These are phyloP conservation scores for Pleurotus giganteus DNA, from an alignment of 768 basidiomycete genomes.

Conservation along the genomic window DNA sequence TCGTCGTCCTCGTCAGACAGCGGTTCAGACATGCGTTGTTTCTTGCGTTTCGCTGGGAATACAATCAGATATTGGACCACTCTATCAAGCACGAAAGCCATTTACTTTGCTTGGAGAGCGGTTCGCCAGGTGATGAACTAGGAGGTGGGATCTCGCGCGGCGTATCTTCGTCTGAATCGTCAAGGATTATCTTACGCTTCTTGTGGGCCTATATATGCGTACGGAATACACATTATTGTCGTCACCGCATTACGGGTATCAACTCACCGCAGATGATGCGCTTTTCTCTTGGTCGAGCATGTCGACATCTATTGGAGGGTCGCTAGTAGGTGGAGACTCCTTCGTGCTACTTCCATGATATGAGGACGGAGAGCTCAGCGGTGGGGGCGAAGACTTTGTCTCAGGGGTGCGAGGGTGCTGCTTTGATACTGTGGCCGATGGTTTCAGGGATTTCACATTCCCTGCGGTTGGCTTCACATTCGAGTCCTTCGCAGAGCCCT, in stretches of 20 bases:
- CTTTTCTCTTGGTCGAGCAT: conserved; percentile 42
- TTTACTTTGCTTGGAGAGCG: conserved; percentile 28
- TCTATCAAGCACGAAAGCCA: not conserved
- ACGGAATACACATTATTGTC: not conserved
- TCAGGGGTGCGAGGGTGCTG: conserved; percentile 4
- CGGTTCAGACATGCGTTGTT: conserved; percentile 52
- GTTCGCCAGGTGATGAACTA: conserved; percentile 37
- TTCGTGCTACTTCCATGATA: conserved; percentile 44
- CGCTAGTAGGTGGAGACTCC: conserved; percentile 76
- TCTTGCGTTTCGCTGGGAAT: conserved; percentile 49
- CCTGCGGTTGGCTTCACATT: not conserved
- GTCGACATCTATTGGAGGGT: conserved; percentile 68
- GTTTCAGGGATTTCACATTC: not conserved
- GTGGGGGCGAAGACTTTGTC: conserved; percentile 4
- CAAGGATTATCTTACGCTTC: conserved; percentile 69
- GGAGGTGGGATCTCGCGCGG: conserved; percentile 22
- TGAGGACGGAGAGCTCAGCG: conserved; percentile 37
- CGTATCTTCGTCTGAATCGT: conserved; percentile 72
- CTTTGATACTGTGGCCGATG: not conserved
- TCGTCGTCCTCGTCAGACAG: conserved; percentile 52
- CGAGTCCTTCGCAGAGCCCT: not conserved
- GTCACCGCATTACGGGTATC: not conserved
- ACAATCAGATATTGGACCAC: conserved; percentile 15
- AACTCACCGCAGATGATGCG: not conserved
- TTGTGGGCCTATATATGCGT: conserved; percentile 30